phyloP scores from a whole-genome alignment of 768 basidiomycete species.

The Cubamyces sp. region DNA sequence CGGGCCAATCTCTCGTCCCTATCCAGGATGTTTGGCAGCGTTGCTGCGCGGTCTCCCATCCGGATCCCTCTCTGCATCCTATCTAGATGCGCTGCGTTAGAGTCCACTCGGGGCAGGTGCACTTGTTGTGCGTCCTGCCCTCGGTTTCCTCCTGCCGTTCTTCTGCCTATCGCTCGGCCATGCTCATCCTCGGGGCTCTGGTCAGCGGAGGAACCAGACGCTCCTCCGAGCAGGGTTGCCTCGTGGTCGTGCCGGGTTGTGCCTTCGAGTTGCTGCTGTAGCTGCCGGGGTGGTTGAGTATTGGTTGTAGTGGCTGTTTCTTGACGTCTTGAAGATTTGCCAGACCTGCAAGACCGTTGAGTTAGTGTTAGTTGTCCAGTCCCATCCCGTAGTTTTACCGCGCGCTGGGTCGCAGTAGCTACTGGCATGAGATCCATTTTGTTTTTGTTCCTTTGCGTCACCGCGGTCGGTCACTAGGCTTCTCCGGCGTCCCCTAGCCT shows the following conservation, averaged over 20 bases:
- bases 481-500: too few species aligned
- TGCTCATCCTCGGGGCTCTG: background rate
- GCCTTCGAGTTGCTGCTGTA: conserved; percentile 9
- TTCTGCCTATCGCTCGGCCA: background rate
- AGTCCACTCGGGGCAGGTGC: too few species aligned
- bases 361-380: background rate
- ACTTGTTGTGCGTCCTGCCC: too few species aligned
- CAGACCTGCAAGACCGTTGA: conserved; percentile 4
- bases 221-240: conserved; percentile 1
- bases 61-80: too few species aligned
- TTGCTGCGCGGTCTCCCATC: too few species aligned
- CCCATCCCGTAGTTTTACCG: background rate
- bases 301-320: background rate
- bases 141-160: too few species aligned
- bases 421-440: too few species aligned
- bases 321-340: background rate
- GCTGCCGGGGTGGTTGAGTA: background rate
- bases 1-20: too few species aligned
- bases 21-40: too few species aligned
- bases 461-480: too few species aligned
- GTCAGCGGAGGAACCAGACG: background rate
- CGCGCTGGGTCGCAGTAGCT: background rate
- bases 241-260: background rate
- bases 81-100: too few species aligned
- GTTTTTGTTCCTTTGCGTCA: too few species aligned